These are phyloP conservation scores for Blastobotrys proliferans DNA, from an alignment of 1,139 yeast species.

Conservation along the genomic window DNA sequence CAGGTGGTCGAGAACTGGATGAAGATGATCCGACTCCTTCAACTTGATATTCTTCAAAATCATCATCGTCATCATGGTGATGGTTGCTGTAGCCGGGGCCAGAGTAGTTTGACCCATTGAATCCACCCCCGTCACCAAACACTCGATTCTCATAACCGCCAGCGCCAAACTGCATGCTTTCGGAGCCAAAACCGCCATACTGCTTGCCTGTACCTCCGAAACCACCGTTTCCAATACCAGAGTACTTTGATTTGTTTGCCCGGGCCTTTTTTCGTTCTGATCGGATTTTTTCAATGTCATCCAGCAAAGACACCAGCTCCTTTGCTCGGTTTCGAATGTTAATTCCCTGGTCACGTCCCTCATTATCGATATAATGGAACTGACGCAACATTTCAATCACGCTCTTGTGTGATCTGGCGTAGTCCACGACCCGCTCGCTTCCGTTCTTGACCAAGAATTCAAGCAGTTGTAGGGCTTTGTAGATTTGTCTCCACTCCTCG, in stretches of 20 bases:
- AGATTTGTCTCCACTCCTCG: constrained; percentile 97
- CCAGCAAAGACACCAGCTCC: constrained; percentile 62
- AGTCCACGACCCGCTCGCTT: constrained; percentile 91
- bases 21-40: constrained; percentile 12
- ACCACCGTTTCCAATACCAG: constrained; percentile 40
- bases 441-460: constrained; percentile 92
- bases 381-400: constrained; percentile 85
- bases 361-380: constrained; percentile 90
- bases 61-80: constrained; percentile 35
- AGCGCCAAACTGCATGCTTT: constrained; percentile 30
- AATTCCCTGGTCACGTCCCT: constrained; percentile 95
- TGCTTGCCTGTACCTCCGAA: constrained; percentile 38
- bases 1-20: constrained; percentile 14
- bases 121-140: constrained; percentile 79
- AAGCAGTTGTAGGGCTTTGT: constrained; percentile 84
- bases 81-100: constrained; percentile 33
- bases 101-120: constrained; percentile 40
- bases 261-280: constrained; percentile 76
- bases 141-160: constrained; percentile 47
- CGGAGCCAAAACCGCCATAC: constrained; percentile 41
- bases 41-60: constrained; percentile 46
- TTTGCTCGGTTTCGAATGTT: constrained; percentile 91
- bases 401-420: constrained; percentile 78
- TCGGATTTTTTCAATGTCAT: constrained; percentile 74
- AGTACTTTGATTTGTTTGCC: constrained; percentile 59